phyloP scores from a whole-genome alignment of 345 rosid species.

The Euphorbia peplus region DNA sequence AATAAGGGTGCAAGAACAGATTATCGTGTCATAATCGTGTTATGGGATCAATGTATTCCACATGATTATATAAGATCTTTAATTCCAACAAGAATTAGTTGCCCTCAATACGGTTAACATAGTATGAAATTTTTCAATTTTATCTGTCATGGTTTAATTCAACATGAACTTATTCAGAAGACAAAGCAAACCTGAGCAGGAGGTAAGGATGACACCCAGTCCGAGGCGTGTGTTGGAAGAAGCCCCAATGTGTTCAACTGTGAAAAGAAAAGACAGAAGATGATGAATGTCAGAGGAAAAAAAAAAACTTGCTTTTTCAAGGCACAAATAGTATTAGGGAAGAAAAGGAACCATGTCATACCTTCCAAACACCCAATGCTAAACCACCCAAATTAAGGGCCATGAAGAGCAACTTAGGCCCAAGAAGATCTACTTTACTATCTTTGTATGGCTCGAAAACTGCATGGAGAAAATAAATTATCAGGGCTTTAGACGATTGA shows the following conservation, averaged over 20 bases:
- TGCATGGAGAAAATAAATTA: slow-evolving; percentile 24
- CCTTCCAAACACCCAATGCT: slow-evolving; percentile 99
- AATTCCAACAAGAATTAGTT: not conserved
- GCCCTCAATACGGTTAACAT: not conserved
- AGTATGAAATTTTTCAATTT: not conserved
- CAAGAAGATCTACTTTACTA: slow-evolving; percentile 80
- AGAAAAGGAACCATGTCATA: slow-evolving; percentile 25
- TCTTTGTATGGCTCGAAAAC: slow-evolving; percentile 99
- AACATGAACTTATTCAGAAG: slow-evolving; percentile 2
- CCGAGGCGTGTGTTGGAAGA: slow-evolving; percentile 98
- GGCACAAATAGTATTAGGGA: not conserved
- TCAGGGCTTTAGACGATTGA: not conserved
- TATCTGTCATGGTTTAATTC: not conserved
- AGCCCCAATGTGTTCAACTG: slow-evolving; percentile 98
- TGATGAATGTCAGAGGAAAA: not conserved
- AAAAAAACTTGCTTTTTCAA: slow-evolving; percentile 1
- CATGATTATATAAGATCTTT: not conserved
- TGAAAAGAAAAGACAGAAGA: slow-evolving; percentile 22
- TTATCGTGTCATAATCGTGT: too few relatives aligned
- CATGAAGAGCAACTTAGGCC: slow-evolving; percentile 83
- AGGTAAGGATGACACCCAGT: slow-evolving; percentile 96
- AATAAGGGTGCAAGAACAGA: too few relatives aligned
- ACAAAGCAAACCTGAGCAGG: slow-evolving; percentile 76
- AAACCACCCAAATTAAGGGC: slow-evolving; percentile 93
- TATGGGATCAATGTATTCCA: too few relatives aligned